Evolutionary conservation across 148 eudicot species (phyloP).

Genomic region (Linanthus parryae): DNA sequence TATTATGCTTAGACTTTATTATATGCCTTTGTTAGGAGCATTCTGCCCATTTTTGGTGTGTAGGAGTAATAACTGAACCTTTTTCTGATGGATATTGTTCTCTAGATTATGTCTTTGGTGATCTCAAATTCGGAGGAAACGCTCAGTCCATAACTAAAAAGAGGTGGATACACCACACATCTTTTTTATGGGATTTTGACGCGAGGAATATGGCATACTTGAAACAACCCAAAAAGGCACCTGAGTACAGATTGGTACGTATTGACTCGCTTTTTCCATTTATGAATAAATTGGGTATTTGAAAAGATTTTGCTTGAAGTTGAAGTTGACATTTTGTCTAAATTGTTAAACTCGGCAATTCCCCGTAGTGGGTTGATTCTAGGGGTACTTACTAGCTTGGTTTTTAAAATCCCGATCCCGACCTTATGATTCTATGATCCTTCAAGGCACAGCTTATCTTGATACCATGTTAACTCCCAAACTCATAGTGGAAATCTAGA

Average conservation of each 20-base stretch:
- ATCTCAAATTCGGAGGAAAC: constrained; percentile 88
- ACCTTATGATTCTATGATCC: no score
- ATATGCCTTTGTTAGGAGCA: no score
- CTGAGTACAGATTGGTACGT: constrained; percentile 67
- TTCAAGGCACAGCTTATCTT: no score
- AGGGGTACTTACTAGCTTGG: not conserved
- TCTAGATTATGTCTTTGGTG: constrained; percentile 89
- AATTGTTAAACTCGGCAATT: not conserved
- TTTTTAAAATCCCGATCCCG: no score
- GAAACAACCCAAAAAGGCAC: constrained; percentile 69
- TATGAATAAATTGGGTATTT: not conserved
- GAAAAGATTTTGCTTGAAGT: not conserved
- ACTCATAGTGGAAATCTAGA: no score
- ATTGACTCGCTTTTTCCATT: not conserved
- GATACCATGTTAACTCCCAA: no score
- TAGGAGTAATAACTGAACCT: no score
- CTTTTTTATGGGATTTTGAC: constrained; percentile 88
- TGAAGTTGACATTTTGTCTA: not conserved
- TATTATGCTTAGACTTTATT: no score
- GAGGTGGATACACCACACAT: constrained; percentile 94
- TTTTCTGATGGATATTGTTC: no score
- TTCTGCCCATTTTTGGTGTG: no score
- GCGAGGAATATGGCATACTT: constrained; percentile 63
- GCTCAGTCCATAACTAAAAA: constrained; percentile 84
- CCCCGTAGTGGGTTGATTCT: not conserved